phyloP scores from a whole-genome alignment of 225 moss, liverwort and hornwort species.

The Asterella californica region DNA sequence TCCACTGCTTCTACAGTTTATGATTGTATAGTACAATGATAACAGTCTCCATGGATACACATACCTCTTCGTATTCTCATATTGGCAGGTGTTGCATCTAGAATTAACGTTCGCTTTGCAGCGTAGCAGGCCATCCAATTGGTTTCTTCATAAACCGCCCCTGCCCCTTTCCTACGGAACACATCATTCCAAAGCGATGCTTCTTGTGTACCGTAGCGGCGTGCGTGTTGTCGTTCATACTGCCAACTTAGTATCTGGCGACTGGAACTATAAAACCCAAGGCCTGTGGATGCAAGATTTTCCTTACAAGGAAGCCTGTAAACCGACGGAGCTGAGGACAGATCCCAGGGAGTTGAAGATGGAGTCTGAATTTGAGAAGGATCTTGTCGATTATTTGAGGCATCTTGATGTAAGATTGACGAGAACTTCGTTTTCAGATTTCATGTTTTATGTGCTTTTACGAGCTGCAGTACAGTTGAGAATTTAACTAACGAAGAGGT shows the following conservation, averaged over 20 bases:
- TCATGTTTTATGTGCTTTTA: no score
- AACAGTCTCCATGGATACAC: neutral
- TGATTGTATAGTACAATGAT: neutral
- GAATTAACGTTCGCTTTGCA: slow-evolving; percentile 24
- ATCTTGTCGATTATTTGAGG: slow-evolving; percentile 85
- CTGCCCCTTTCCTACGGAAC: slow-evolving; percentile 85
- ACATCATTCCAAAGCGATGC: slow-evolving; percentile 98
- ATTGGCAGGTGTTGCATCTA: neutral
- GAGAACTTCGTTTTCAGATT: no score
- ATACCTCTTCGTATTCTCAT: neutral
- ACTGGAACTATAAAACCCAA: slow-evolving; percentile 98
- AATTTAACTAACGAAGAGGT: neutral
- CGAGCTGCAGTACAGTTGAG: no score
- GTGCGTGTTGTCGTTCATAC: slow-evolving; percentile 90
- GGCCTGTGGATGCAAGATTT: slow-evolving; percentile 99
- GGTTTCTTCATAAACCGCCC: slow-evolving; percentile 84
- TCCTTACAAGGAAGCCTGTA: slow-evolving; percentile 54
- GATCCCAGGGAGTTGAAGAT: slow-evolving; percentile 21
- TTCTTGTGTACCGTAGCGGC: slow-evolving; percentile 80
- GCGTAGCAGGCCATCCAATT: slow-evolving; percentile 63
- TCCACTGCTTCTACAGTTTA: neutral
- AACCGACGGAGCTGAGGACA: neutral
- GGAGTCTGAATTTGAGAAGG: slow-evolving; percentile 77
- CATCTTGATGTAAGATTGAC: slow-evolving; percentile 58
- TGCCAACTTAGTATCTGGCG: slow-evolving; percentile 79